phyloP scores from a whole-genome alignment of 2,329 filamentous ascomycete genomes.

The Bertia moriformis region DNA sequence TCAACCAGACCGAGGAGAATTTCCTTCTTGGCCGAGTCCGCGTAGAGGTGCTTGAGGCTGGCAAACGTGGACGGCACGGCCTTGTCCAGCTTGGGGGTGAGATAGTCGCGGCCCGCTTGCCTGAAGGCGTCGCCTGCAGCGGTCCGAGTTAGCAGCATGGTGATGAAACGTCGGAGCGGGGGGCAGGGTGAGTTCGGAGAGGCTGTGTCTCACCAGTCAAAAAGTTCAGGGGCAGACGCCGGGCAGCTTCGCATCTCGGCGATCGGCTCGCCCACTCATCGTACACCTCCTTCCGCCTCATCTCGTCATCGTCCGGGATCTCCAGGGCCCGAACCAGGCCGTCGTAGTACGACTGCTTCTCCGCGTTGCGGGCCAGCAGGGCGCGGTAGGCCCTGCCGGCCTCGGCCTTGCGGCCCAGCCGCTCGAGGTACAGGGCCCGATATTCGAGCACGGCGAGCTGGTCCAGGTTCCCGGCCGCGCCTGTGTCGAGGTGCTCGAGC shows the following conservation, averaged over 20 bases:
- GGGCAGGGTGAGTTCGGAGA: neutral
- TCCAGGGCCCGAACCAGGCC: constrained; percentile 57
- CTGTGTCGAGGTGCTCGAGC: constrained; percentile 68
- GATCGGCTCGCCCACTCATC: constrained; percentile 69
- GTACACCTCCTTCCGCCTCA: constrained; percentile 61
- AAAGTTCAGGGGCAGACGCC: constrained; percentile 79
- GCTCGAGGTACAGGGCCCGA: constrained; percentile 68
- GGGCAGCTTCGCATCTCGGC: constrained; percentile 70
- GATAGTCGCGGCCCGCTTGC: constrained; percentile 61
- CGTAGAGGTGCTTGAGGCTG: constrained; percentile 88
- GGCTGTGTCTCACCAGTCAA: constrained; percentile 48
- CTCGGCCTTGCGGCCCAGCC: constrained; percentile 64
- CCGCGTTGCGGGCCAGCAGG: constrained; percentile 73
- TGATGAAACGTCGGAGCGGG: constrained; percentile 1
- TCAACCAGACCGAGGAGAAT: constrained; percentile 63
- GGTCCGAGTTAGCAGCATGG: constrained; percentile 8
- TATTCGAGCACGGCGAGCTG: constrained; percentile 73
- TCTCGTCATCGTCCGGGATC: constrained; percentile 42
- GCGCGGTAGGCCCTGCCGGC: constrained; percentile 68
- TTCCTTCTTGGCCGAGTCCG: constrained; percentile 62
- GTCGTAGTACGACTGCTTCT: constrained; percentile 79
- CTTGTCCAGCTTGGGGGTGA: constrained; percentile 74
- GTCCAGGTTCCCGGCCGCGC: constrained; percentile 68
- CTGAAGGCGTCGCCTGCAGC: constrained; percentile 60
- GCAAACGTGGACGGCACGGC: constrained; percentile 93